phyloP scores from a whole-genome alignment of 2,329 filamentous ascomycete genomes.

The Penicillium sp. region DNA sequence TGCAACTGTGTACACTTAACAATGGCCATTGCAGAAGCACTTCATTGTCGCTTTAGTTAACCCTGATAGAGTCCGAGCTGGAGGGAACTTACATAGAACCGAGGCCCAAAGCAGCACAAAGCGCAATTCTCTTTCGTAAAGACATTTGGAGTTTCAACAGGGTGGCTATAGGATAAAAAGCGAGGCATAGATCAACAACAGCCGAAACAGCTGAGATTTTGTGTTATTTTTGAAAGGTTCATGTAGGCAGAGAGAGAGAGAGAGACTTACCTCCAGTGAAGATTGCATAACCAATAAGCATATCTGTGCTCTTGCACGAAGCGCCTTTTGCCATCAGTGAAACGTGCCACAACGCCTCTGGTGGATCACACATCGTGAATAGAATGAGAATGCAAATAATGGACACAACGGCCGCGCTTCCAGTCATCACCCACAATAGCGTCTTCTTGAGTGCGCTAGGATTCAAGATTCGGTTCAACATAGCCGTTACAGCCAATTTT shows the following conservation, averaged over 20 bases:
- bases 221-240: background rate
- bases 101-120: slow-evolving; percentile 27
- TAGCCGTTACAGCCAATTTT: slow-evolving; percentile 30
- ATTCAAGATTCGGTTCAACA: slow-evolving; percentile 31
- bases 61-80: background rate
- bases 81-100: slow-evolving; percentile 29
- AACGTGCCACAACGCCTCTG: slow-evolving; percentile 41
- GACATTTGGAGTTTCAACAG: slow-evolving; percentile 15
- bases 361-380: slow-evolving; percentile 46
- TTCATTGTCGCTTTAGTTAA: slow-evolving; percentile 14
- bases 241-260: background rate
- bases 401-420: slow-evolving; percentile 32
- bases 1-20: slow-evolving; percentile 35
- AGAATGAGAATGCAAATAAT: slow-evolving; percentile 42
- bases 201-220: slow-evolving; percentile 27
- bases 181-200: slow-evolving; percentile 35
- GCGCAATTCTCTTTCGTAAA: slow-evolving; percentile 9
- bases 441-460: slow-evolving; percentile 20
- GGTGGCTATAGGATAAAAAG: slow-evolving; percentile 31
- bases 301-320: slow-evolving; percentile 36
- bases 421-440: slow-evolving; percentile 31
- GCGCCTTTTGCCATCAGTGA: slow-evolving; percentile 29
- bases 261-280: slow-evolving; percentile 40
- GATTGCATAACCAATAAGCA: slow-evolving; percentile 44
- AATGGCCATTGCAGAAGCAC: slow-evolving; percentile 34